phyloP scores from a whole-genome alignment of 495 filamentous ascomycete species.

The Cryomyces minteri region DNA sequence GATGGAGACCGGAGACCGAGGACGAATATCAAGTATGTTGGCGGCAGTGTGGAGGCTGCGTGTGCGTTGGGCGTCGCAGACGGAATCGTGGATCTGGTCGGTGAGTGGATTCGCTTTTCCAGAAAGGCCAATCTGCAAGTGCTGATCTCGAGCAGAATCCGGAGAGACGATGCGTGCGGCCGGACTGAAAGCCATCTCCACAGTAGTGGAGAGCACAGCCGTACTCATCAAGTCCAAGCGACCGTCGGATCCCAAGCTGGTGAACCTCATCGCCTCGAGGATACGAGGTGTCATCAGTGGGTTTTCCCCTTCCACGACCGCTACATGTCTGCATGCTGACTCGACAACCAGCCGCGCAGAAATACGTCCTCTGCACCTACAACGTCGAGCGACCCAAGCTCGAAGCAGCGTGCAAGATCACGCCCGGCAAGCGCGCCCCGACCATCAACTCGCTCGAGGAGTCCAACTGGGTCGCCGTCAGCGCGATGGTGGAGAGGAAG shows the following conservation, averaged over 20 bases:
- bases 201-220: slow-evolving; percentile 70
- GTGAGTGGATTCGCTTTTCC: slow-evolving; percentile 29
- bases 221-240: slow-evolving; percentile 82
- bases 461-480: slow-evolving; percentile 83
- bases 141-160: slow-evolving; percentile 45
- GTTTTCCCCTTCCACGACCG: slow-evolving; percentile 8
- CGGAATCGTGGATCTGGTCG: slow-evolving; percentile 93
- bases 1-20: slow-evolving; percentile 28
- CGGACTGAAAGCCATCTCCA: slow-evolving; percentile 90
- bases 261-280: slow-evolving; percentile 62
- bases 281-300: slow-evolving; percentile 82
- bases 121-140: neutral
- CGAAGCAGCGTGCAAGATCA: slow-evolving; percentile 50
- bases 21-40: slow-evolving; percentile 80
- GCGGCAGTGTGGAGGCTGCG: slow-evolving; percentile 91
- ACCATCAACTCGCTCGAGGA: slow-evolving; percentile 77
- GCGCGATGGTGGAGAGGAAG: slow-evolving; percentile 87
- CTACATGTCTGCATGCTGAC: neutral
- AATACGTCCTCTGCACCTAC: slow-evolving; percentile 90
- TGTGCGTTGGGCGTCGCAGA: slow-evolving; percentile 92
- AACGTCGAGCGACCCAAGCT: slow-evolving; percentile 62
- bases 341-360: slow-evolving; percentile 49
- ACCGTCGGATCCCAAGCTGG: slow-evolving; percentile 56
- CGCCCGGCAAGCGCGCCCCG: slow-evolving; percentile 86
- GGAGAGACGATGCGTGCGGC: slow-evolving; percentile 97